Evolutionary conservation across 805 yeast species (phyloP).

Genomic region (Yarrowia divulgata): DNA sequence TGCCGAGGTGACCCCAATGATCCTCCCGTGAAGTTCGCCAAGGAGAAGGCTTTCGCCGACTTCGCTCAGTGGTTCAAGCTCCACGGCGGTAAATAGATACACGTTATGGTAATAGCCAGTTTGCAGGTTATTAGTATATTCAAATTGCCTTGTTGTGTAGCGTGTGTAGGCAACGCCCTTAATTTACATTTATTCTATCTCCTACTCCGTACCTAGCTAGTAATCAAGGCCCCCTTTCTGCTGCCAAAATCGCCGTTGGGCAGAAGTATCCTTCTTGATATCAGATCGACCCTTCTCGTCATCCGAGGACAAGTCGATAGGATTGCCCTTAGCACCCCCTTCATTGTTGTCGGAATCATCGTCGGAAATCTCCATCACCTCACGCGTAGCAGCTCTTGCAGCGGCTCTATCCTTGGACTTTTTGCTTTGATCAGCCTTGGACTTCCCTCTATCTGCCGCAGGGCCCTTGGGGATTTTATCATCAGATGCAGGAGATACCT

Average conservation of each 20-base stretch:
- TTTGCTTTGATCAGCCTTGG: neutral
- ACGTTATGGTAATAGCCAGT: neutral
- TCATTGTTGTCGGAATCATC: neutral
- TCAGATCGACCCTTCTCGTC: slow-evolving; percentile 19
- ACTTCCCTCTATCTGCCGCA: slow-evolving; percentile 18
- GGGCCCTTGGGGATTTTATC: slow-evolving; percentile 14
- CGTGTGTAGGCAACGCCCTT: neutral
- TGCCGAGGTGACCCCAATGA: slow-evolving; percentile 72
- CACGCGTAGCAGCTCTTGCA: slow-evolving; percentile 19
- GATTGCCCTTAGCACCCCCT: neutral
- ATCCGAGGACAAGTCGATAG: slow-evolving; percentile 25
- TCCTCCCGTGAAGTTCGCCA: slow-evolving; percentile 66
- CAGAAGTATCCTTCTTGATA: slow-evolving; percentile 21
- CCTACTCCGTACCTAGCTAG: neutral
- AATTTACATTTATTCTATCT: slow-evolving; percentile 22
- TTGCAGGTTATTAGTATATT: neutral
- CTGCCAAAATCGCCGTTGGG: slow-evolving; percentile 30
- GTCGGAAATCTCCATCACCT: slow-evolving; percentile 28
- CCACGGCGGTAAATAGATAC: slow-evolving; percentile 15
- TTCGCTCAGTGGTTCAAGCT: slow-evolving; percentile 44
- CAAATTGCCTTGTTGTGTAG: neutral
- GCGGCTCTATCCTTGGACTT: slow-evolving; percentile 47
- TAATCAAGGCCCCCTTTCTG: slow-evolving; percentile 33
- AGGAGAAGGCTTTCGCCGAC: slow-evolving; percentile 62
- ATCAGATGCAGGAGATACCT: neutral